Evolutionary conservation across 352 stramenopile species (phyloP), one percentile per base, ranked within the genome.

Genomic region (Pythium vanterpoolii): DNA sequence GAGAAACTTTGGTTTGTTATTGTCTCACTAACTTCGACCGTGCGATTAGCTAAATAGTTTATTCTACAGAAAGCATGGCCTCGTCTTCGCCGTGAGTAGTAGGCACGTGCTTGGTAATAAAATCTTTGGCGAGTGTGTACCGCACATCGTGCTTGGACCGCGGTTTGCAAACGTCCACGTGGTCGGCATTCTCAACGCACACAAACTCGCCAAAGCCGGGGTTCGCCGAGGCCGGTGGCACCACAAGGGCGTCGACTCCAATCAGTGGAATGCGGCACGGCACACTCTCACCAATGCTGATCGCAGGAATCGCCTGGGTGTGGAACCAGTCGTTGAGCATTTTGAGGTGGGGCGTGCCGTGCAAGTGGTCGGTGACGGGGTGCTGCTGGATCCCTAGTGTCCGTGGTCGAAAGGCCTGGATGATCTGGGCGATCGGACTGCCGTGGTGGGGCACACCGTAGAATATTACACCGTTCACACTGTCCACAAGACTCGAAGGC

Each of bases 291-390:
- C 82, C 77, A 21, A 94, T 71, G 53, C 81, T 92, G 31, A 94
- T 62, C 1, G 82, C 71, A 1, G 75, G 53, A 19, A 92, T 87
- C 10, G 50, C 51, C 39, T 82, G 79, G 39, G 76, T 65, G 8
- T 79, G 48, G 26, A 87, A 92, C 76, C 79, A 90, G 34, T 89
- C 80, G 62, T 94, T 94, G 18, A 94, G 75, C 71, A 90, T 81
- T 58, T 88, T 68, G 1, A 89, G 65, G 48, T 89, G 79, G 18
- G 84, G 80, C 14, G 84, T 90, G 50, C 83, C 84, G 45, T 91
- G 80, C 40, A 92, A 57, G 21, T 92, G 79, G 42, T 86, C 82
- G 0, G 80, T 90, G 18, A 94, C 79, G 0, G 83, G 77, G 54
- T 90, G 78, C 51, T 89, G 79, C 0, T 83, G 61, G 40, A 78